phyloP scores from a whole-genome alignment of 768 basidiomycete species.

The Naganishia onofrii region DNA sequence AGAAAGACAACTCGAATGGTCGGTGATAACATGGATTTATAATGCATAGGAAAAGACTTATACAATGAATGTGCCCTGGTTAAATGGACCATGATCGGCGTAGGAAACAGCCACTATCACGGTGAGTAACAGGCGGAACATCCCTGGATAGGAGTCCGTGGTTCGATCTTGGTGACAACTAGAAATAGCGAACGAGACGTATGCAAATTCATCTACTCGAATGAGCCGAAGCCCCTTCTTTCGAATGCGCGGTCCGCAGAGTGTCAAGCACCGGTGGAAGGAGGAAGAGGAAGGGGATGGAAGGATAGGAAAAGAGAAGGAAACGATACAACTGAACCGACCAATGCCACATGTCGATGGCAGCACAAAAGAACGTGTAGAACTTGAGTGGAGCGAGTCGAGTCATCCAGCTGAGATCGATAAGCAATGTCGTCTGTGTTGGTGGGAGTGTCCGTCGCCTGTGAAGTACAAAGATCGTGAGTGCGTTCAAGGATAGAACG shows the following conservation, averaged over 20 bases:
- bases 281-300: slow-evolving; percentile 14
- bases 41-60: neutral
- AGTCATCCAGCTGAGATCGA: neutral
- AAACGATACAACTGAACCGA: neutral
- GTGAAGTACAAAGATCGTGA: slow-evolving; percentile 48
- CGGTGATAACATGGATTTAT: neutral
- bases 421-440: neutral
- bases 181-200: slow-evolving; percentile 96
- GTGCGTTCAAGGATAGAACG: slow-evolving; percentile 23
- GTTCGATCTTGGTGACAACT: slow-evolving; percentile 66
- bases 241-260: slow-evolving; percentile 65
- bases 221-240: slow-evolving; percentile 49
- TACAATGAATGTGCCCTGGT: slow-evolving; percentile 37
- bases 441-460: slow-evolving; percentile 45
- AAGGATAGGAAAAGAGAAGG: neutral
- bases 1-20: neutral
- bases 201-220: slow-evolving; percentile 41
- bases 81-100: slow-evolving; percentile 47
- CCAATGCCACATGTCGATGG: slow-evolving; percentile 1
- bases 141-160: slow-evolving; percentile 42
- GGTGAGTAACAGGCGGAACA: slow-evolving; percentile 52
- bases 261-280: slow-evolving; percentile 77
- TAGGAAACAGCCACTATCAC: slow-evolving; percentile 34
- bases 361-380: neutral
- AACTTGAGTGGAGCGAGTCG: neutral